phyloP scores from a whole-genome alignment of 192 early-diverging fungal species.

The Coemansia sp. region DNA sequence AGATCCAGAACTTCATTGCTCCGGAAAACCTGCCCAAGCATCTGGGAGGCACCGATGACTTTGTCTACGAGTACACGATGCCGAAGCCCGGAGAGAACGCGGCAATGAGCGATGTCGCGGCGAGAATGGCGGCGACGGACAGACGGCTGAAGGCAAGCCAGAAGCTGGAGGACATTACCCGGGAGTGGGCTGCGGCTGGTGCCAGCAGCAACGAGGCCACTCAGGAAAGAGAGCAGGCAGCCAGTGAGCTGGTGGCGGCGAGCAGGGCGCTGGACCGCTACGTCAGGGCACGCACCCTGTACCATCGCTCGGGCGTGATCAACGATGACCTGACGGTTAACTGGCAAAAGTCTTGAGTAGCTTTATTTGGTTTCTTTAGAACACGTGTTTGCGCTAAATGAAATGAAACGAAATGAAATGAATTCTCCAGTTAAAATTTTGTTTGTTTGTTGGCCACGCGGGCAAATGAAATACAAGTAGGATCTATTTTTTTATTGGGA shows the following conservation, averaged over 20 bases:
- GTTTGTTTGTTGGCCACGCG: too few relatives aligned
- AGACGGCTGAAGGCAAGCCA: conserved; percentile 38
- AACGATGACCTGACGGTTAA: conserved; percentile 20
- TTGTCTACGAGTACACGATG: conserved; percentile 58
- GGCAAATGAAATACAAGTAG: too few relatives aligned
- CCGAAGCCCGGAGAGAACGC: conserved; percentile 56
- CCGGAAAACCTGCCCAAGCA: conserved; percentile 59
- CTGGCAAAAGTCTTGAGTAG: conserved; percentile 8
- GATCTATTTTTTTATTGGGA: too few relatives aligned
- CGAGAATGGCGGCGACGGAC: conserved; percentile 32
- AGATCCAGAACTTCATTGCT: conserved; percentile 67
- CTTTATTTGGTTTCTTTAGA: too few relatives aligned
- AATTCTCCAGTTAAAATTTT: too few relatives aligned
- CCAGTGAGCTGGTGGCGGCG: conserved; percentile 42
- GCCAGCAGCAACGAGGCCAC: not conserved
- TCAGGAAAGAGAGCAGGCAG: not conserved
- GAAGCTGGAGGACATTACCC: conserved; percentile 53
- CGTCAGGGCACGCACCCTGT: conserved; percentile 54
- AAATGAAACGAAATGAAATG: too few relatives aligned
- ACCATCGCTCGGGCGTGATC: conserved; percentile 57
- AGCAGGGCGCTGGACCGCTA: conserved; percentile 54
- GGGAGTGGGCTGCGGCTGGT: conserved; percentile 45
- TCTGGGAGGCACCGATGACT: conserved; percentile 63
- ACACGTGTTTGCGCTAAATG: too few relatives aligned
- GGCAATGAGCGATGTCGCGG: conserved; percentile 50